These are phyloP conservation scores for Anastatica hierochuntica DNA, from an alignment of 345 rosid species.

Conservation along the genomic window DNA sequence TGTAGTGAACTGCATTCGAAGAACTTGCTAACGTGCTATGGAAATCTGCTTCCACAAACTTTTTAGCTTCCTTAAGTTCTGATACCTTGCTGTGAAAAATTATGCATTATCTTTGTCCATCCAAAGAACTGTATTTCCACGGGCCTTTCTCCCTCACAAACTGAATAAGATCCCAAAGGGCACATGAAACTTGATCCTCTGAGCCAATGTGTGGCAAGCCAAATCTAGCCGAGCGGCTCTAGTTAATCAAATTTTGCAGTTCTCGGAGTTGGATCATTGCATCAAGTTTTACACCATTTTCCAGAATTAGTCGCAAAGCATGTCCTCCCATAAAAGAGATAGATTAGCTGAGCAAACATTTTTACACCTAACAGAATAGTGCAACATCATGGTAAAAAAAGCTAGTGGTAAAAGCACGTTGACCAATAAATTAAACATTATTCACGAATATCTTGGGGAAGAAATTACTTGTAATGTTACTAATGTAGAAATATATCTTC, in stretches of 20 bases:
- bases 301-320: constrained; percentile 66
- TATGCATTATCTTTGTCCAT: constrained; percentile 97
- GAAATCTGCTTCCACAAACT: constrained; percentile 32
- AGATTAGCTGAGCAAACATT: background rate
- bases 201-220: constrained; percentile 32
- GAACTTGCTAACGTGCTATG: constrained; percentile 44
- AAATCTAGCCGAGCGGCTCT: constrained; percentile 43
- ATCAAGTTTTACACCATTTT: constrained; percentile 92
- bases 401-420: background rate
- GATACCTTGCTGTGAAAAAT: constrained; percentile 92
- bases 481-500: background rate
- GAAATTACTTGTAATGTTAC: no score
- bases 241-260: constrained; percentile 57
- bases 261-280: constrained; percentile 83
- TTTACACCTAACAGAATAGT: background rate
- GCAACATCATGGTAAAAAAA: background rate
- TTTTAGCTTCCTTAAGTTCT: constrained; percentile 67
- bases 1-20: background rate
- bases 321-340: constrained; percentile 44
- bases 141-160: constrained; percentile 79
- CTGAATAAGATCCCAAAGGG: constrained; percentile 90
- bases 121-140: constrained; percentile 79
- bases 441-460: background rate
- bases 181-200: constrained; percentile 52
- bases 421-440: background rate